A percentile compares a stretch with the other conserved stretches of the same genome.
phyloP scores from a whole-genome alignment of 441 rosid genomes.

The Omphalea diandra region DNA sequence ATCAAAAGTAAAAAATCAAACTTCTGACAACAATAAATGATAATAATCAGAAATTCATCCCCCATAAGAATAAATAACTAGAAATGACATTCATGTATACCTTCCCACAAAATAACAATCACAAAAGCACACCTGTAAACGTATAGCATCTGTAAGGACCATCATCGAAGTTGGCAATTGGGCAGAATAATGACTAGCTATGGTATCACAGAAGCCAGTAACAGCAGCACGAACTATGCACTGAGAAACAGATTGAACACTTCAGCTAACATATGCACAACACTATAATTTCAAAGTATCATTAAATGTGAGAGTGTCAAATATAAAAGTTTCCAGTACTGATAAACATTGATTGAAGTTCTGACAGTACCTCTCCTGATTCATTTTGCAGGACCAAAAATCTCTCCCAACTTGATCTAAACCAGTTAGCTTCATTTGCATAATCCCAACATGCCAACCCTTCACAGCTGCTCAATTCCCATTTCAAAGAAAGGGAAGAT shows the following conservation, averaged over 20 bases:
- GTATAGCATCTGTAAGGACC: conserved; percentile 73
- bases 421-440: conserved; percentile 46
- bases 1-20: conserved; percentile 19
- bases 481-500: conserved; percentile 77
- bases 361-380: conserved; percentile 69
- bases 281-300: background rate
- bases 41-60: conserved; percentile 15
- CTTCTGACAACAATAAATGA: background rate
- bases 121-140: conserved; percentile 64
- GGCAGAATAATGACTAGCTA: conserved; percentile 37
- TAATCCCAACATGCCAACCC: conserved; percentile 76
- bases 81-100: background rate
- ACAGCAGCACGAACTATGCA: conserved; percentile 81
- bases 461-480: conserved; percentile 79
- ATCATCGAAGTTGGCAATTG: conserved; percentile 42
- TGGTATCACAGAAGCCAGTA: conserved; percentile 50
- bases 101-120: conserved; percentile 10
- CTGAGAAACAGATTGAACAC: conserved; percentile 43
- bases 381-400: conserved; percentile 75
- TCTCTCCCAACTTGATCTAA: conserved; percentile 81
- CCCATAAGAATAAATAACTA: conserved; percentile 14
- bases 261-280: conserved; percentile 22
- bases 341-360: too few relatives aligned
- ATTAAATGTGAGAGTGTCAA: background rate
- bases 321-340: background rate